Base-by-base conservation (phyloP, 441 rosid species). In the Hura crepitans region DNA sequence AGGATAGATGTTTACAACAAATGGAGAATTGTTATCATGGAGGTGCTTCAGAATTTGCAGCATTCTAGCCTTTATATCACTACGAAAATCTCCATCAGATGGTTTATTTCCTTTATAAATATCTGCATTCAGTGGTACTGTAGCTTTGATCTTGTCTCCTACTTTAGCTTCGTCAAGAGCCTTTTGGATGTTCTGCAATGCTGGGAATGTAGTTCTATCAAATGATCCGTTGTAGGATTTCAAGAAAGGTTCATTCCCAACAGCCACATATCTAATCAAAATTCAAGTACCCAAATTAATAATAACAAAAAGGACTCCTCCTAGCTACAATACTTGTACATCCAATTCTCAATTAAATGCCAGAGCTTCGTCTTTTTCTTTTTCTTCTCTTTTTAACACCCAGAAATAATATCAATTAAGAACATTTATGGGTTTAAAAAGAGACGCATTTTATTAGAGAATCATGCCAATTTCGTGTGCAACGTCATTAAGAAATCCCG, bases 231-330 rank as follows among this genome's bases (percentile, higher is more conserved):
- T 84, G 89, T 90, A 94, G 25, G 86, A 68, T 17, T 71, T 55
- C 81, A 94, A 80, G 76, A 94, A 90, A 2, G 97, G 96, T 62
- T 94, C 97, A 46, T 94, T 94, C 25, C 99, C 97, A 2, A 92
- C 96, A 0, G 96, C 92, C n/a, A 93, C 97, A 7, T 91, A 89
- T 66, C 98, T 93, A 74, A 27, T 56, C 53, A 31, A n/a, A n/a
- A n/a, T n/a, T n/a, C n/a, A n/a, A n/a, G n/a, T 7, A 51, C 25
- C 42, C 4, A n/a, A n/a, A 66, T 35, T 2, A 39, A 17, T 7
- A n/a, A 46, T 18, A 11, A 23, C 25, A n/a, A 37, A 3, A 60
- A 12, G 7, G 18, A 42, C 15, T 5, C 6, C 33, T 47, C 12
- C 11, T 42, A 18, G 49, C n/a, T n/a, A n/a, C n/a, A n/a, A n/a